Base-by-base conservation (phyloP, 2,329 filamentous ascomycete species). In the Fonsecaea monophora region DNA sequence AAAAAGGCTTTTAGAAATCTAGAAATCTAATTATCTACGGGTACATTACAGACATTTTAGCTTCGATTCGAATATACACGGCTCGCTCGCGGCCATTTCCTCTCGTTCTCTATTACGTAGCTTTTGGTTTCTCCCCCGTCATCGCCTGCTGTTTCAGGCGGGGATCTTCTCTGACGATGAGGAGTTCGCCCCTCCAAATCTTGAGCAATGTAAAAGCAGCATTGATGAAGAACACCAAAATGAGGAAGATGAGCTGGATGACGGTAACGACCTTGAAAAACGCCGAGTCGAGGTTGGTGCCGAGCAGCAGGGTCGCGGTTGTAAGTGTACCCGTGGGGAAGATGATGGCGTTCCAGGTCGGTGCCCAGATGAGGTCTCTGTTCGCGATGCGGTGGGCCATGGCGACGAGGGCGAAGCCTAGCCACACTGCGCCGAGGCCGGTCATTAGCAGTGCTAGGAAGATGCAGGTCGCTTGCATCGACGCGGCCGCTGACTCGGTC, bases 401-500 rank as follows among this genome's bases (percentile, higher is more conserved):
- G 35, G 57, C 65, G 32, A 61, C 65, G 7, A 79, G 70, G 1
- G 78, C 78, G 65, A 82, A 78, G n/a, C 72, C 66, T 77, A 78
- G 79, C 80, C 79, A 82, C 45, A 82, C 80, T 3, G 77, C 76
- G 0, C 75, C 78, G 54, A 78, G 76, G 0, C 80, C 80, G 75
- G 78, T 81, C n/a, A 74, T 71, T 15, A 81, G 53, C 35, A 82
- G 60, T 0, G 78, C 80, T 0, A 73, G 68, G 35, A 82, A 76
- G 40, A 78, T 74, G 42, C 80, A 81, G 4, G 72, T 66, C 21
- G 73, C 74, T 0, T 72, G 76, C 6, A 82, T 70, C 0, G 75
- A 69, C 0, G 21, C 62, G 0, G 77, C 77, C 1, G 79, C 78
- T 3, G 74, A 63, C 0, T 70, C 73, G 0, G 77, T 76, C 4